phyloP scores from a whole-genome alignment of 148 eudicot species.

The Silene uniflora region DNA sequence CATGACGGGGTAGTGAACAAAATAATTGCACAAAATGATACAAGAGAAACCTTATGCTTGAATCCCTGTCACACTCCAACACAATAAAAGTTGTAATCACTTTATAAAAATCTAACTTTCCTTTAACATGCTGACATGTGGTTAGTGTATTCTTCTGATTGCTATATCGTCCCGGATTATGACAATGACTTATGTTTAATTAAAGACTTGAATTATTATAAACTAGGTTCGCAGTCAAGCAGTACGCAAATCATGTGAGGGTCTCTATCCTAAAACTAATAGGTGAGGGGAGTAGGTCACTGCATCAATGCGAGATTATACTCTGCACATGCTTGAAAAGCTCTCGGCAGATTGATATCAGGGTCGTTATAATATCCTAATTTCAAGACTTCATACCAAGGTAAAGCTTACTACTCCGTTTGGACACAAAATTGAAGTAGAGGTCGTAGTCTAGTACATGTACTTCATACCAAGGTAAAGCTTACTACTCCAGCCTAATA shows the following conservation, averaged over 20 bases:
- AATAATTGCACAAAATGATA: neutral
- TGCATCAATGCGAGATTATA: neutral
- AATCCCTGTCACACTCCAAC: slow-evolving; percentile 16
- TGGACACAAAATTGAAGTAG: neutral
- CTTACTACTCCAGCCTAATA: neutral
- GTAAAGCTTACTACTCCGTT: too few species aligned
- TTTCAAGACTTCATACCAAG: neutral
- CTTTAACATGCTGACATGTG: slow-evolving; percentile 5
- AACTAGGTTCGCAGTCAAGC: too few species aligned
- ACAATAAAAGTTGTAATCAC: slow-evolving; percentile 1
- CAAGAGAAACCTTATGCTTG: neutral
- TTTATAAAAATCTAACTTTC: neutral
- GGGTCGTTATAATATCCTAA: neutral
- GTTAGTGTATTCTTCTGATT: neutral
- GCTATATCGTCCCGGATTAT: neutral
- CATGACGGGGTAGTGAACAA: neutral
- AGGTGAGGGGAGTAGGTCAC: too few species aligned
- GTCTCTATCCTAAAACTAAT: too few species aligned
- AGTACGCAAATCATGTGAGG: too few species aligned
- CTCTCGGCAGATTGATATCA: neutral
- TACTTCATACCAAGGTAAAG: neutral
- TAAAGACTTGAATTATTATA: neutral
- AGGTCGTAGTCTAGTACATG: neutral
- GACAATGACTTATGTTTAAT: neutral
- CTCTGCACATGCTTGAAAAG: neutral